phyloP scores from a whole-genome alignment of 2,329 filamentous ascomycete species.

The Xenoacremonium recifei region DNA sequence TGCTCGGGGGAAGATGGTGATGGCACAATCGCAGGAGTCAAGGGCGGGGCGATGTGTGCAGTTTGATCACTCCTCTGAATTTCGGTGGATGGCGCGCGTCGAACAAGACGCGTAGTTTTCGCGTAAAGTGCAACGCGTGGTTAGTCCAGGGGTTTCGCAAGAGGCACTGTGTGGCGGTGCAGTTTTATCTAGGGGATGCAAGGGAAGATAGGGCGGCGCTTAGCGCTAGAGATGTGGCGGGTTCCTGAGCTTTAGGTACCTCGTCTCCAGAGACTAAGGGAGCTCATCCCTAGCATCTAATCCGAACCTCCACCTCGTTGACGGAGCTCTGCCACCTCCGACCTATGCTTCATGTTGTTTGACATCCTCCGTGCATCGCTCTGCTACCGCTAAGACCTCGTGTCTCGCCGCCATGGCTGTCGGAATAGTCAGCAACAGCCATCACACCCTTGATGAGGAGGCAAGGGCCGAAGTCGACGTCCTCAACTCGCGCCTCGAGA shows the following conservation, averaged over 20 bases:
- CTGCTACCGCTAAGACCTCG: neutral
- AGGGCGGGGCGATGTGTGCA: conserved; percentile 12
- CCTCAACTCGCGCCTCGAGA: conserved; percentile 74
- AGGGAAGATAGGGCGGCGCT: neutral
- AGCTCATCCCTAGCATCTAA: neutral
- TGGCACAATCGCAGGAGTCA: conserved; percentile 4
- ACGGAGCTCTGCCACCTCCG: no score
- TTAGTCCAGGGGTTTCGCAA: no score
- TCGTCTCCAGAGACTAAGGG: no score
- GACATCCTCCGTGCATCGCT: neutral
- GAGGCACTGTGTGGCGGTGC: neutral
- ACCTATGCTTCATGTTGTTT: no score
- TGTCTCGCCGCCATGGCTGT: conserved; percentile 47
- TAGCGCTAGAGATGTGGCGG: neutral
- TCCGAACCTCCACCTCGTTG: neutral
- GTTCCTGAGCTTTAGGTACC: no score
- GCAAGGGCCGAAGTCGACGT: conserved; percentile 69
- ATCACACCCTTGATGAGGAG: conserved; percentile 61
- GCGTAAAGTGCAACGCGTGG: conserved; percentile 25
- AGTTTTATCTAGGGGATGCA: no score
- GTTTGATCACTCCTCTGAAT: neutral
- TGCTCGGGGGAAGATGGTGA: conserved; percentile 5
- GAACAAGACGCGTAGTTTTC: conserved; percentile 22
- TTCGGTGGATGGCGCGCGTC: conserved; percentile 18
- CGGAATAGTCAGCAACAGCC: conserved; percentile 44